Percentiles rank a stretch among this genome's conserved stretches.
Conservation (phyloP, 2,329 filamentous ascomycete genomes). For the Cladosporium sp. region DNA sequence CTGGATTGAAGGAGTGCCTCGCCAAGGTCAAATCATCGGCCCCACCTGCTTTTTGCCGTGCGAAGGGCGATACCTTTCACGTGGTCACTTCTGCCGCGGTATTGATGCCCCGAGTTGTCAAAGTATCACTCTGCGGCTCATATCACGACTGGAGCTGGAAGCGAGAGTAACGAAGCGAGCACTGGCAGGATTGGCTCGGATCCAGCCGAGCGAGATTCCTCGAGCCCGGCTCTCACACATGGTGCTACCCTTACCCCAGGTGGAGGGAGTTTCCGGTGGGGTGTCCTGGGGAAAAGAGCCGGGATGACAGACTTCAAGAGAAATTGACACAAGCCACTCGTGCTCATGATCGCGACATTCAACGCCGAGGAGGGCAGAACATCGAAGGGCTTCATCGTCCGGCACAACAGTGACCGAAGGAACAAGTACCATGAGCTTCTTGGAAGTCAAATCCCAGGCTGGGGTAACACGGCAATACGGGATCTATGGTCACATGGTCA, state of each 20-base stretch:
- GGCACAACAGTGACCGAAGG: neutral
- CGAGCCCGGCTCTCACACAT: neutral
- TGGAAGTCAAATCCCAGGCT: neutral
- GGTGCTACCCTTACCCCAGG: neutral
- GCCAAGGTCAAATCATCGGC: neutral
- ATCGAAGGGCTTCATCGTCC: neutral
- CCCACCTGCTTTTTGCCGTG: slow-evolving; percentile 5
- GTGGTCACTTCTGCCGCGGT: neutral
- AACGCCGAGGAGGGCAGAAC: neutral
- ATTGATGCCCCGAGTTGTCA: neutral
- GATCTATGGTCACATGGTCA: neutral
- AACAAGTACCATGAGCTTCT: neutral
- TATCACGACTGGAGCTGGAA: slow-evolving; percentile 1
- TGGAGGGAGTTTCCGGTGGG: neutral
- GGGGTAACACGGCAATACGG: neutral
- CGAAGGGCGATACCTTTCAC: neutral
- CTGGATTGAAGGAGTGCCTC: neutral
- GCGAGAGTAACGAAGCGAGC: neutral
- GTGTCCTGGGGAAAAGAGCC: neutral
- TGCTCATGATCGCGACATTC: neutral
- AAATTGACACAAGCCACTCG: neutral
- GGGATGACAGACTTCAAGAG: neutral
- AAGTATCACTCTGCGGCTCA: neutral
- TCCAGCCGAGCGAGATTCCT: neutral
- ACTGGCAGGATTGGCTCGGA: neutral